Evolutionary conservation across 148 eudicot genomes (phyloP), one percentile per base, ranked within the genome.

Genomic region (Persicaria maculosa): DNA sequence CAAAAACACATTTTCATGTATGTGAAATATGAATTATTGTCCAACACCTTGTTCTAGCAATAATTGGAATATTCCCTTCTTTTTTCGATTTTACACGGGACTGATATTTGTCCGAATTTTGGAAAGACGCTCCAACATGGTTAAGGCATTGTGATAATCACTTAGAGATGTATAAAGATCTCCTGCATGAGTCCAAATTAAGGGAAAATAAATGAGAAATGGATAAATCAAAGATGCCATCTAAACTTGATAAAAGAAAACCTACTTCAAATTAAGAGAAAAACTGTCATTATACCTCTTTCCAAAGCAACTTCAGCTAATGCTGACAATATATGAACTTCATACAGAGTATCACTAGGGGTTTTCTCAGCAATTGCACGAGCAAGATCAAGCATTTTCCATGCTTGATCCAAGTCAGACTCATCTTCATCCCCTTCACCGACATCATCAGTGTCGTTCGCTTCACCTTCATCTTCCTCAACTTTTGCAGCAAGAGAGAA

Each of bases 371-470:
- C 86, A 81, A 91, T 94, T 67, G 90, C 98, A 82, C 98, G 86
- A 6, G 97, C 93, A 83, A 91, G 82, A 88, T 93, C 98, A 55
- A 93, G 87, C 95, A 88, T 89, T 82, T 94, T 91, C 96, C 97
- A 94, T 46, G 98, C 93, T 77, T 88, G 83, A 78, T 94, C 97
- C 80, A 94, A 81, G 86, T 91, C 97, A 81, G 97, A 88, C 77
- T 91, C 98, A 57, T 91, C 97, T 80, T 91, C 98, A 67, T 93
- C 93, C 40, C 79, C 98, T 50, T 89, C 96, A 77, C 72, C 86
- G 4, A 57, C 78, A 44, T 88, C 91, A 14, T 89, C 96, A 55
- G 67, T 77, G 76, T 93, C 98, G 86, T 89, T 88, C 71, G 75
- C 94, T 40, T 83, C 88, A 19, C 78, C 88, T 62, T 85, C 86